Percentiles rank a stretch among this genome's conserved stretches.
Evolutionary conservation across 2,329 filamentous ascomycete genomes (phyloP).

Genomic region (Corynespora cassiicola): DNA sequence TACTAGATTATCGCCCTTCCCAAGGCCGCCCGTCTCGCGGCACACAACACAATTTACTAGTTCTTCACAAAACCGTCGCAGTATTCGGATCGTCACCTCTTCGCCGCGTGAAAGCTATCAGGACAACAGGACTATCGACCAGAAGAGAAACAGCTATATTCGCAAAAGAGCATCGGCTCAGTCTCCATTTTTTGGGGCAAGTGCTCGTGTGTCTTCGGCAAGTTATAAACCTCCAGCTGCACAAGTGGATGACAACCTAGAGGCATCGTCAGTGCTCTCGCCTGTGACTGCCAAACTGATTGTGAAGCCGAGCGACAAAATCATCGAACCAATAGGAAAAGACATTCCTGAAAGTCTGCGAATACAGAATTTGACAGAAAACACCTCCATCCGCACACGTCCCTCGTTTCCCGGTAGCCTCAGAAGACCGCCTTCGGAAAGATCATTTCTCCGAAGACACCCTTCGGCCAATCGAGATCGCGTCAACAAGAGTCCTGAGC

Average conservation of each 20-base stretch:
- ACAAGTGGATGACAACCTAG: constrained; percentile 2
- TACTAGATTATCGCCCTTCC: constrained; percentile 49
- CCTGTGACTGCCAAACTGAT: constrained; percentile 19
- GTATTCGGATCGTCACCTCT: constrained; percentile 47
- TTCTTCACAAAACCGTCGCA: constrained; percentile 43
- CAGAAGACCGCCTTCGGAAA: constrained; percentile 23
- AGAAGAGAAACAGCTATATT: constrained; percentile 52
- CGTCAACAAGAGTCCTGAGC: constrained; percentile 19
- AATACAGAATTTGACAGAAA: no score
- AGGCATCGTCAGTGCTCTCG: no score
- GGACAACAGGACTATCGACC: constrained; percentile 46
- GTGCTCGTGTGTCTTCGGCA: constrained; percentile 37
- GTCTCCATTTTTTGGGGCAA: constrained; percentile 49
- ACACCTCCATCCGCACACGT: no score
- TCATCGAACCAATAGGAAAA: constrained; percentile 18
- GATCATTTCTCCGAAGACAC: constrained; percentile 18
- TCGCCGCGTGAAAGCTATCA: constrained; percentile 40
- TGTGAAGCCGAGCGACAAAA: constrained; percentile 23
- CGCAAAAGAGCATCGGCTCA: constrained; percentile 47
- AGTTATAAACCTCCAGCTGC: constrained; percentile 32
- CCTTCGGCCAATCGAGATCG: constrained; percentile 15
- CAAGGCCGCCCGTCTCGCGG: constrained; percentile 34
- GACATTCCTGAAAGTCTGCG: constrained; percentile 16
- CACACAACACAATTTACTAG: constrained; percentile 32
- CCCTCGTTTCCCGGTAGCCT: constrained; percentile 34